Base-by-base conservation (phyloP, 176 grass and related monocot genomes). In the Thalia dealbata region DNA sequence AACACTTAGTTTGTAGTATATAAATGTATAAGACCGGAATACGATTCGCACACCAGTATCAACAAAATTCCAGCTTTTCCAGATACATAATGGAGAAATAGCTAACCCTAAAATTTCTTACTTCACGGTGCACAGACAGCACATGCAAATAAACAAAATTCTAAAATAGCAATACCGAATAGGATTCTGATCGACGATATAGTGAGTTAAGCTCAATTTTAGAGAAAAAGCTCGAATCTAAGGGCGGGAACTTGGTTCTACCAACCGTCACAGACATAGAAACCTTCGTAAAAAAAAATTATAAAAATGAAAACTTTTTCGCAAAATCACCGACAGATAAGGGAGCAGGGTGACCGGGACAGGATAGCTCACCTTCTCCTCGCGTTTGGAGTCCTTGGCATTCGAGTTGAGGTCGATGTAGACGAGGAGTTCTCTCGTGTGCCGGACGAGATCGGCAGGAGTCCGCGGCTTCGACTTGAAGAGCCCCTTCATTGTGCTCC, bases 401-500 rank as follows among this genome's bases (percentile, higher is more conserved):
- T 70, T 81, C 54, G 68, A 73, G 23, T 91, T 68, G 52, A 93
- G 60, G 76, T 99, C 95, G 75, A 91, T 19, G 48, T 82, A 79
- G 52, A 91, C 30, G 15, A 99, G 87, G 63, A 91, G 82, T 55
- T 99, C 90, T 30, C 90, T 79, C 61, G 90, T 93, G 69, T 93
- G 90, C 64, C 87, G 80, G 32, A 93, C 95, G 24, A 99, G 76
- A 52, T 99, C 90, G 3, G 86, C 83, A 22, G 87, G 85, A 54
- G 90, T 93, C 80, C 85, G 81, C 56, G 87, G 95, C 87, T 91
- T 99, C 3, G 95, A 87, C 83, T 91, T 99, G 81, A 99, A 99
- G 78, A 99, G 85, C 42, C 85, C 87, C 90, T 93, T 93, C 95
- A 93, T 93, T 27, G 70, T 29, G 15, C 23, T 30, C 46, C 63